These are phyloP conservation scores for Lactuca sativa DNA, from an alignment of 129 eudicot species.

Conservation along the genomic window DNA sequence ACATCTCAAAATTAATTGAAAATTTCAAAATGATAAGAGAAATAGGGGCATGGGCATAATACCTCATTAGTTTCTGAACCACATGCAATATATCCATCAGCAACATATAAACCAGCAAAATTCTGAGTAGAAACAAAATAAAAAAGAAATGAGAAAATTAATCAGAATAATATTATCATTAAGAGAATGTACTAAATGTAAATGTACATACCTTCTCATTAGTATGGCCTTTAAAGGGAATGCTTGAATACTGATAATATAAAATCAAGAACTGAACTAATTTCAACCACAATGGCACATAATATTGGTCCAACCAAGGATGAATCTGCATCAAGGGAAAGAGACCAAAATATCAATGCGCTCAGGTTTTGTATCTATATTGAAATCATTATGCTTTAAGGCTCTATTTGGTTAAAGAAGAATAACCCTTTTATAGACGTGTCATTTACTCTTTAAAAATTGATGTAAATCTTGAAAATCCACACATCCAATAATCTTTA, in stretches of 20 bases:
- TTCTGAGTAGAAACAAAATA: no score
- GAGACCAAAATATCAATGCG: constrained; percentile 34
- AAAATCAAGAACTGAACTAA: constrained; percentile 25
- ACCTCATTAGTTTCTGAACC: no score
- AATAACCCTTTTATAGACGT: background rate
- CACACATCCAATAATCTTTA: constrained; percentile 1
- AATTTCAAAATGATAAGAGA: no score
- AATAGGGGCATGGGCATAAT: no score
- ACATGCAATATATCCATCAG: no score
- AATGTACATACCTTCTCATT: no score
- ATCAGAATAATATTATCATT: no score
- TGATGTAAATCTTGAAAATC: constrained; percentile 3
- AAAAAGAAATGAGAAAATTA: no score
- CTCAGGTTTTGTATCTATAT: constrained; percentile 32
- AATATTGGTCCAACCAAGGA: constrained; percentile 32
- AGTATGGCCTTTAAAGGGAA: constrained; percentile 25
- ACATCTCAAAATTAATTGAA: no score
- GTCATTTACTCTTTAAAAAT: background rate
- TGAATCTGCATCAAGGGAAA: constrained; percentile 30
- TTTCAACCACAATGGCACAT: constrained; percentile 15
- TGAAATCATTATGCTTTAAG: background rate
- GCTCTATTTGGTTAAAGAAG: background rate
- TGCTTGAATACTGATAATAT: constrained; percentile 19
- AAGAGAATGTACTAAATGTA: no score
- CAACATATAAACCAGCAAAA: no score